phyloP scores from a whole-genome alignment of 768 basidiomycete species.

The Boletus subcaerulescens region DNA sequence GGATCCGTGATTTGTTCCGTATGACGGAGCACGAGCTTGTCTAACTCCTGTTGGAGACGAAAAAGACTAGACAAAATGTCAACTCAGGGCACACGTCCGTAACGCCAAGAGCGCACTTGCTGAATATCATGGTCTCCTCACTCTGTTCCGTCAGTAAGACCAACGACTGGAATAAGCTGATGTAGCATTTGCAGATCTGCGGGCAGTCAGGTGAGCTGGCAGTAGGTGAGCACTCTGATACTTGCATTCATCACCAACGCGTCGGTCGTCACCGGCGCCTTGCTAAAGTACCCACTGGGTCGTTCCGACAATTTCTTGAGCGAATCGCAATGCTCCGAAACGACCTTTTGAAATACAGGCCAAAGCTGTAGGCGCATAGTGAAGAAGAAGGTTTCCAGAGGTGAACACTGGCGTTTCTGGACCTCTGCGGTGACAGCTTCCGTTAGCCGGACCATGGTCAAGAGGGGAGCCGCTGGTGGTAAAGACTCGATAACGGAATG shows the following conservation, averaged over 20 bases:
- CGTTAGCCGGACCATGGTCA: slow-evolving; percentile 89
- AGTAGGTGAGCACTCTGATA: not conserved
- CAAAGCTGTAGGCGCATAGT: slow-evolving; percentile 82
- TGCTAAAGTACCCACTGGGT: slow-evolving; percentile 58
- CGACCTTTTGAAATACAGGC: slow-evolving; percentile 89
- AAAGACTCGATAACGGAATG: slow-evolving; percentile 65
- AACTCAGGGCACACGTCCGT: not conserved
- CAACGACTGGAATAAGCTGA: slow-evolving; percentile 77
- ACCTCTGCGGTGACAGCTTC: slow-evolving; percentile 76
- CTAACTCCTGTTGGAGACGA: slow-evolving; percentile 81
- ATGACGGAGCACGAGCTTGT: slow-evolving; percentile 72
- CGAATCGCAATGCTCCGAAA: slow-evolving; percentile 80
- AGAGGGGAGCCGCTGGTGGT: slow-evolving; percentile 71
- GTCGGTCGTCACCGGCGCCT: slow-evolving; percentile 65
- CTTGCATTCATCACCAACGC: slow-evolving; percentile 58
- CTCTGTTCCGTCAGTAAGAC: slow-evolving; percentile 76
- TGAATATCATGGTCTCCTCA: slow-evolving; percentile 96
- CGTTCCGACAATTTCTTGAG: slow-evolving; percentile 83
- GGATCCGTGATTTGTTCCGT: slow-evolving; percentile 63
- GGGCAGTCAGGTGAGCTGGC: not conserved
- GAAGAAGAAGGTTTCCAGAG: slow-evolving; percentile 81
- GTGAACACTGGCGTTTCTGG: slow-evolving; percentile 72
- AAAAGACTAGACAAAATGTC: slow-evolving; percentile 53
- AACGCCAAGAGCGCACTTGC: slow-evolving; percentile 61
- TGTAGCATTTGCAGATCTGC: slow-evolving; percentile 75